Evolutionary conservation across 2,329 filamentous ascomycete species (phyloP).

Genomic region (Ophiostoma fasciatum): DNA sequence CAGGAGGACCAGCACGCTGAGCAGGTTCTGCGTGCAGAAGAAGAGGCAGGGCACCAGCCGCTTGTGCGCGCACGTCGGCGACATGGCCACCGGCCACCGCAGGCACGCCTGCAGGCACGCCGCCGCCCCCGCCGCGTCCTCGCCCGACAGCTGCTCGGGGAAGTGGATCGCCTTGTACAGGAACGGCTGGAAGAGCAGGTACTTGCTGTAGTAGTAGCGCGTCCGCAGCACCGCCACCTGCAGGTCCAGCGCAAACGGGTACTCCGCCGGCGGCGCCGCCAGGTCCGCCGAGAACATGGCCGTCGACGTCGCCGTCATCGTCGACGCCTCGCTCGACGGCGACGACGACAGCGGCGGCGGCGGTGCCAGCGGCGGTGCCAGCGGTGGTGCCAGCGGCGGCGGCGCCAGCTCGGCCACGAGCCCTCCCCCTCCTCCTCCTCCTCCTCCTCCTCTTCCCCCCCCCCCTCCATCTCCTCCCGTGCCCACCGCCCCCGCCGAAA

Average conservation of each 20-base stretch:
- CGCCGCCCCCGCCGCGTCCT: constrained; percentile 39
- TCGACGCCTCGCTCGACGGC: no score
- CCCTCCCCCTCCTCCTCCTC: no score
- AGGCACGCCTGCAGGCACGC: constrained; percentile 42
- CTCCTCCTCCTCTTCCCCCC: no score
- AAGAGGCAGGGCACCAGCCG: constrained; percentile 43
- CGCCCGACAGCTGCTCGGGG: constrained; percentile 34
- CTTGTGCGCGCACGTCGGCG: constrained; percentile 41
- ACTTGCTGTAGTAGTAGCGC: constrained; percentile 43
- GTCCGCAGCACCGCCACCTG: constrained; percentile 42
- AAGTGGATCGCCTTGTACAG: constrained; percentile 45
- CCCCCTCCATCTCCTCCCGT: no score
- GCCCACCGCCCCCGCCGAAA: no score
- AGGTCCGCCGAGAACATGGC: constrained; percentile 33
- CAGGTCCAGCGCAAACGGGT: constrained; percentile 38
- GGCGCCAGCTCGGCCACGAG: no score
- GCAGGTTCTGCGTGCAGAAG: constrained; percentile 47
- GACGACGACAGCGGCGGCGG: no score
- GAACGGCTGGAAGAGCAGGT: constrained; percentile 42
- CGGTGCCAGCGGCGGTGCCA: no score
- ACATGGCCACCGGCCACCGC: constrained; percentile 44
- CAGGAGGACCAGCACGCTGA: constrained; percentile 41
- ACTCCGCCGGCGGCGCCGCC: constrained; percentile 26
- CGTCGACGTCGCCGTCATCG: no score
- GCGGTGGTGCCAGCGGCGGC: no score